Evolutionary conservation across 257 asterid species (phyloP), one percentile per base, ranked within the genome.

Genomic region (Salvia splendens): DNA sequence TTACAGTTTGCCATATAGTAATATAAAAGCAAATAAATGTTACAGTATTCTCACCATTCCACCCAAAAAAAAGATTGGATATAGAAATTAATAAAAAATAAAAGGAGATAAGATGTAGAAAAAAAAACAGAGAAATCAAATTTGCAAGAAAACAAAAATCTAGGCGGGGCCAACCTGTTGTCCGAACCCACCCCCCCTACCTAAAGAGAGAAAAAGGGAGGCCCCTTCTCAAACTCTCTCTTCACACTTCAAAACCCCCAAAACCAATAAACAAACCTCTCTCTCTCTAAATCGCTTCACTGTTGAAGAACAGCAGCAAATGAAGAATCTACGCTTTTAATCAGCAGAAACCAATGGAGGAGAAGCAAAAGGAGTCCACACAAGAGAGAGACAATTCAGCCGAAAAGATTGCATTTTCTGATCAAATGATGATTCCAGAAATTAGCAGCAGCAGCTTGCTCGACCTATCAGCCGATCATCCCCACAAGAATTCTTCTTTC

Each of bases 161-260:
- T 61, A 77, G 64, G 80, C 77, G 85, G 85, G 85, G 67, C 78
- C 82, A 72, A 71, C 60, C 43, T 67, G 65, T 60, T 73, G 68
- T 66, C 80, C 70, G 30, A 57, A 68, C 63, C 49, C 81, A 59
- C 60, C 6, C 66, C 38, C 67, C 47, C 2, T n/a, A 35, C 28
- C 49, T 20, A 38, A 20, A 30, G 5, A 12, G 64, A 43, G 7
- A 55, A 32, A 17, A 45, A 35, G 35, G 12, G 8, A 42, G 49
- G 70, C 76, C 67, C 74, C 48, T 71, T 63, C 56, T 47, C 28
- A 71, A 65, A 71, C 47, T 67, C 76, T 56, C 74, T 64, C 79
- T 81, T 75, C 85, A 81, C 83, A 77, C 81, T 81, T 52, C n/a
- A 74, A 77, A 70, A 62, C 71, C 71, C 58, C 67, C 55, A 61